Percentiles rank a stretch among this genome's conserved stretches.
Evolutionary conservation across 208 protist species (phyloP).

Genomic region (Trypanosoma caninum): DNA sequence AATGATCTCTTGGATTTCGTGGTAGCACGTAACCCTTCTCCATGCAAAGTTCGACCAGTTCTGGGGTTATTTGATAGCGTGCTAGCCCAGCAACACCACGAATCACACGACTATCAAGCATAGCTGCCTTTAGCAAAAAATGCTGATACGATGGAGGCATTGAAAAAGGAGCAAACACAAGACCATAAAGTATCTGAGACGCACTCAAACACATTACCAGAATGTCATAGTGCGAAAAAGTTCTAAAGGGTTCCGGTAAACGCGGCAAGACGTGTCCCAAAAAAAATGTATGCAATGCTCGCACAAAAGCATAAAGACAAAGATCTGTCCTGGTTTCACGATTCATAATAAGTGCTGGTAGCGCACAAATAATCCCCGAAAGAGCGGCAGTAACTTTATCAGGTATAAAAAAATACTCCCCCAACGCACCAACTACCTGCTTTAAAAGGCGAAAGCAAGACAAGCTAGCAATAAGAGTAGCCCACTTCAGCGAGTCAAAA

Average conservation of each 20-base stretch:
- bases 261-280: conserved; percentile 55
- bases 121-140: conserved; percentile 62
- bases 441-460: conserved; percentile 67
- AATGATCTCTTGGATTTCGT: conserved; percentile 21
- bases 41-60: conserved; percentile 60
- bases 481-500: conserved; percentile 78
- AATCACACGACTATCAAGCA: conserved; percentile 61
- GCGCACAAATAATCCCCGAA: conserved; percentile 56
- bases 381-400: conserved; percentile 47
- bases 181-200: conserved; percentile 73
- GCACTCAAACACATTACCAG: conserved; percentile 74
- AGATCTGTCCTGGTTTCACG: conserved; percentile 68
- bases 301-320: conserved; percentile 73
- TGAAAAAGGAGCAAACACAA: conserved; percentile 68
- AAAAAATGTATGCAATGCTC: conserved; percentile 62
- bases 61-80: conserved; percentile 53
- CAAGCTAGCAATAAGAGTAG: conserved; percentile 58
- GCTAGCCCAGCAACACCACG: conserved; percentile 57
- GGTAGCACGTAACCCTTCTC: conserved; percentile 28
- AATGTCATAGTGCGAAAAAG: conserved; percentile 81
- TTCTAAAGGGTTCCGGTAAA: conserved; percentile 39
- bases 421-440: conserved; percentile 33
- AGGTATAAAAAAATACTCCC: conserved; percentile 24
- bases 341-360: conserved; percentile 75
- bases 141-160: conserved; percentile 67